Evolutionary conservation across 768 basidiomycete genomes (phyloP).

Genomic region (Tremella mesenterica): DNA sequence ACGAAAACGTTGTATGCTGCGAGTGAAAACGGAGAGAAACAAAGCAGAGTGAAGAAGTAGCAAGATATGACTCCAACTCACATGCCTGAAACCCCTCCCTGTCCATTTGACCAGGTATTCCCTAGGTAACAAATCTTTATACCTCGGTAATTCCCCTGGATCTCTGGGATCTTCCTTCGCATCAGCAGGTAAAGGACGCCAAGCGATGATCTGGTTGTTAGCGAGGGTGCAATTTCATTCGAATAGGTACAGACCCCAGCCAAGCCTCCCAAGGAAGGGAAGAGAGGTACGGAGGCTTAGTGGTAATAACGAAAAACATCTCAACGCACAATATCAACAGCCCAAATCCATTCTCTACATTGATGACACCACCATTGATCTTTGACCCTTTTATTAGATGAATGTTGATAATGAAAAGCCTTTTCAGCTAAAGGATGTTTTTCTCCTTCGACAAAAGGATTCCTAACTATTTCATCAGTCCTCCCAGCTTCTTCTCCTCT

Average conservation of each 20-base stretch:
- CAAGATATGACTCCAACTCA: constrained; percentile 41
- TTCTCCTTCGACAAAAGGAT: constrained; percentile 50
- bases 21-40: too few relatives aligned
- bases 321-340: constrained; percentile 52
- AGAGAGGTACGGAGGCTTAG: too few relatives aligned
- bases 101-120: constrained; percentile 92
- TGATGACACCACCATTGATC: constrained; percentile 55
- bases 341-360: constrained; percentile 62
- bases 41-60: neutral
- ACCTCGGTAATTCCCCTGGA: constrained; percentile 48
- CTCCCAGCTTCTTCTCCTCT: neutral
- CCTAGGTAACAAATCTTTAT: constrained; percentile 61
- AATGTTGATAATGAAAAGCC: constrained; percentile 29
- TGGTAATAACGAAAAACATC: neutral
- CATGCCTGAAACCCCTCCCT: constrained; percentile 61
- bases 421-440: constrained; percentile 48
- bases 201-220: constrained; percentile 62
- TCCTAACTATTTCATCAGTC: constrained; percentile 31
- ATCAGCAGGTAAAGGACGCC: constrained; percentile 69
- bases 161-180: constrained; percentile 53
- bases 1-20: too few relatives aligned
- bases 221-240: too few relatives aligned
- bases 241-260: too few relatives aligned
- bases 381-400: neutral
- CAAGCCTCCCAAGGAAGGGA: too few relatives aligned